Evolutionary conservation across 2,329 filamentous ascomycete species (phyloP), one percentile per base, ranked within the genome.

Genomic region (Colletotrichum kahawae): DNA sequence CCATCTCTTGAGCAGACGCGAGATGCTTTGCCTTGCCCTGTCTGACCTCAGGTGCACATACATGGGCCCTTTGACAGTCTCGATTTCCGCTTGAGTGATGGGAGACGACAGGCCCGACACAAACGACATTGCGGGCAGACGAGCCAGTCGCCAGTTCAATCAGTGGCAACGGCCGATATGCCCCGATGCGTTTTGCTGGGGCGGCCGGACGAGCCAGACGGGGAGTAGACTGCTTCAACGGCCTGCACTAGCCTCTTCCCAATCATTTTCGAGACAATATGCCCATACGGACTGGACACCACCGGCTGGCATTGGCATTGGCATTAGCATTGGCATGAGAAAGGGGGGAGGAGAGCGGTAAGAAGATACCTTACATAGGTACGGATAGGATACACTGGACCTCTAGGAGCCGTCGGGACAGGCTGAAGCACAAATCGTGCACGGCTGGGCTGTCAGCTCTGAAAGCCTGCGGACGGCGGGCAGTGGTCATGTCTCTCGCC

Each of bases 141-240:
- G 38, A 66, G 56, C 62, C 54, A 31, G 38, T 60, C 59, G 56
- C 62, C 54, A 38, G 31, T 60, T 65, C 24, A 13, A 27, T 51
- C 31, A 31, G 33, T 67, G 68, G 72, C 68, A 67, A 62, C 72
- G 62, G 72, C 48, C 60, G 36, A 67, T 38, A 63, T 43, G 43
- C 16, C 71, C 68, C 24, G 56, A 71, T 71, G 36, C 60, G 60
- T 48, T 27, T 33, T 34, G 34, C 34, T 31, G n/a, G 36, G 24
- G 34, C 62, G 72, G 72, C 34, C 56, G 60, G 43, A 64, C 33
- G 60, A 38, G 38, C 68, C 56, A 67, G 62, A 71, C 68, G 51
- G 21, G 71, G 71, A 38, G 56, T 71, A 66, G 68, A 74, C 67
- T 74, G 51, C 51, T 66, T 62, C 54, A 60, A 71, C 67, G 60